These are phyloP conservation scores for Corynespora cassiicola DNA, from an alignment of 2,329 filamentous ascomycete species.

Conservation along the genomic window DNA sequence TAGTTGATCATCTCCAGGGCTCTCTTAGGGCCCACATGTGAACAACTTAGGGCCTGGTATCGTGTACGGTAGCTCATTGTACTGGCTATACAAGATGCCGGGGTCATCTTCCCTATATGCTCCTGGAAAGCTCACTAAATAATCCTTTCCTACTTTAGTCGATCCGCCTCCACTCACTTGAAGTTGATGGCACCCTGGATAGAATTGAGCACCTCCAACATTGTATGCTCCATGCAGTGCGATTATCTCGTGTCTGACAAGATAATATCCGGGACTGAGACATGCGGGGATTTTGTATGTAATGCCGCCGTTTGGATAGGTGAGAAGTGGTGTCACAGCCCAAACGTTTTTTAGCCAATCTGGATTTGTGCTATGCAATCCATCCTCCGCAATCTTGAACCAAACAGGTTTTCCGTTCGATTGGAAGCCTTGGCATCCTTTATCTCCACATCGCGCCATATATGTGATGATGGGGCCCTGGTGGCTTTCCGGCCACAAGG, in stretches of 20 bases:
- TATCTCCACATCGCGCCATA: conserved; percentile 60
- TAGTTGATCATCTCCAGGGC: too few relatives aligned
- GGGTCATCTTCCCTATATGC: conserved; percentile 55
- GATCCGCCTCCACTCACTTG: conserved; percentile 55
- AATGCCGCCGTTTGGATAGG: conserved; percentile 44
- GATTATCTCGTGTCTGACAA: conserved; percentile 62
- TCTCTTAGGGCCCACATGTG: too few relatives aligned
- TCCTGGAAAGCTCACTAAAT: conserved; percentile 55
- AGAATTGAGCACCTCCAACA: conserved; percentile 60
- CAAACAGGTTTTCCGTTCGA: conserved; percentile 48
- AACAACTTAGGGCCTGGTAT: conserved; percentile 18
- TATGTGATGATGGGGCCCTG: conserved; percentile 61
- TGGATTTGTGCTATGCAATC: conserved; percentile 50
- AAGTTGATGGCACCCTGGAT: conserved; percentile 63
- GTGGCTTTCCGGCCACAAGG: conserved; percentile 51
- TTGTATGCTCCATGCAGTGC: conserved; percentile 53
- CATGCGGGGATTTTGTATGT: conserved; percentile 58
- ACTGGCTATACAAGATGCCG: conserved; percentile 57
- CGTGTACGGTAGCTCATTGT: conserved; percentile 39
- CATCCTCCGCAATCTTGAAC: conserved; percentile 58
- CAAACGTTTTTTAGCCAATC: conserved; percentile 41
- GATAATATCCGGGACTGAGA: conserved; percentile 58
- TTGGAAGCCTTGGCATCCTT: conserved; percentile 5
- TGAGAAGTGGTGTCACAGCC: conserved; percentile 52
- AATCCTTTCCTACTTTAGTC: conserved; percentile 1